Evolutionary conservation across 2,329 filamentous ascomycete genomes (phyloP).

Genomic region (Colletotrichum neosansevieriae): DNA sequence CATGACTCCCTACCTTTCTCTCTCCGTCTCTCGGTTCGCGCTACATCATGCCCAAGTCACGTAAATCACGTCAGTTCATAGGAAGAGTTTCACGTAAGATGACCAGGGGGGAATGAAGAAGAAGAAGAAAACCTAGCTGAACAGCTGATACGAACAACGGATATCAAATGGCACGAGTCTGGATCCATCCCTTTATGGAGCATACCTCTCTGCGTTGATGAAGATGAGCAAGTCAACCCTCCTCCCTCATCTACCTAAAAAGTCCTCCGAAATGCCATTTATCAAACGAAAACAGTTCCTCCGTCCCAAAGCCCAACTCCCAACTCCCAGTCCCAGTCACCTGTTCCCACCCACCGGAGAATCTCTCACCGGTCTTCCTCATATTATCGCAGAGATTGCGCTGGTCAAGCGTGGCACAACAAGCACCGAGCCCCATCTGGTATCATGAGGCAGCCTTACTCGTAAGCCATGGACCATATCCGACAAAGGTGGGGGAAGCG

Average conservation of each 20-base stretch:
- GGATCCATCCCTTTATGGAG: slow-evolving; percentile 6
- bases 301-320: background rate
- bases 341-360: slow-evolving; percentile 4
- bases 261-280: slow-evolving; percentile 4
- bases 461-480: background rate
- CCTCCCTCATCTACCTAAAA: slow-evolving; percentile 7
- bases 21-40: background rate
- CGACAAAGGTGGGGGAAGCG: background rate
- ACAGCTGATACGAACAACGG: too few species aligned
- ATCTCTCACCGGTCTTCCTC: slow-evolving; percentile 8
- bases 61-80: too few species aligned
- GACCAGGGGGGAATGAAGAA: too few species aligned
- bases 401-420: background rate
- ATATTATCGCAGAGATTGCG: slow-evolving; percentile 13
- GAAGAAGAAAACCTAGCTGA: too few species aligned
- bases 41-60: too few species aligned
- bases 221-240: slow-evolving; percentile 5
- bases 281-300: background rate
- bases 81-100: too few species aligned
- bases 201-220: background rate
- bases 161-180: background rate
- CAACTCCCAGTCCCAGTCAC: background rate
- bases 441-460: background rate
- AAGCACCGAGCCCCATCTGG: background rate
- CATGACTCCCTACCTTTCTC: background rate